Percentiles rank a stretch among this genome's conserved stretches.
Conservation (phyloP, 805 yeast genomes). For the Cyberlindnera subsufficiens region DNA sequence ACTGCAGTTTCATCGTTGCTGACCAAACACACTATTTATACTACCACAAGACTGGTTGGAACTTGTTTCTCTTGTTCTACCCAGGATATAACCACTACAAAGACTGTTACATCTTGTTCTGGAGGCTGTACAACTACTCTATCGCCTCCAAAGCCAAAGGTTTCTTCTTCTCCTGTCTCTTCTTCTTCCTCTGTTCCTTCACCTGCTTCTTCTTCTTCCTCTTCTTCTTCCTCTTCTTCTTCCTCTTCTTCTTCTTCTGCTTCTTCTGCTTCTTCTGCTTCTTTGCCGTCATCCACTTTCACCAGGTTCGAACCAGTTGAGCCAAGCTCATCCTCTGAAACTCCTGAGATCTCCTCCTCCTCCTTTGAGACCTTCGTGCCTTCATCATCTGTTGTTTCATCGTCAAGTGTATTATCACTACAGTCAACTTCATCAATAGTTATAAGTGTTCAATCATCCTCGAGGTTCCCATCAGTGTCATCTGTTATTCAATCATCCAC, state of each 20-base stretch:
- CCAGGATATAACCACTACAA: background rate
- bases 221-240: background rate
- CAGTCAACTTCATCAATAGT: background rate
- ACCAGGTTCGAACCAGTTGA: background rate
- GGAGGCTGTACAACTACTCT: conserved; percentile 5
- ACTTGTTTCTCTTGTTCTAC: conserved; percentile 1
- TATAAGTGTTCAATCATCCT: too few relatives aligned
- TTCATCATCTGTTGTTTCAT: background rate
- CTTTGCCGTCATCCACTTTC: background rate
- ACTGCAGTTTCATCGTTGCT: background rate
- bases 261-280: background rate
- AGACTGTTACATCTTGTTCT: conserved; percentile 6
- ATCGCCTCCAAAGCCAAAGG: background rate
- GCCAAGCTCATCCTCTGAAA: background rate
- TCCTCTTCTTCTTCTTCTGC: background rate
- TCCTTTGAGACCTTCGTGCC: background rate
- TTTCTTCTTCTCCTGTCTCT: background rate
- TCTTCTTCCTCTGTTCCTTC: background rate
- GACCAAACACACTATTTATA: background rate
- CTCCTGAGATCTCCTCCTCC: background rate
- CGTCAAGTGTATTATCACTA: background rate
- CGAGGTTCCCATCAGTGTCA: too few relatives aligned
- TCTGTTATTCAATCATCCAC: background rate
- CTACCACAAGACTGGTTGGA: background rate
- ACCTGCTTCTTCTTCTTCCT: background rate